Conservation (phyloP, 2,329 filamentous ascomycete species). For the Aureobasidium sp. region DNA sequence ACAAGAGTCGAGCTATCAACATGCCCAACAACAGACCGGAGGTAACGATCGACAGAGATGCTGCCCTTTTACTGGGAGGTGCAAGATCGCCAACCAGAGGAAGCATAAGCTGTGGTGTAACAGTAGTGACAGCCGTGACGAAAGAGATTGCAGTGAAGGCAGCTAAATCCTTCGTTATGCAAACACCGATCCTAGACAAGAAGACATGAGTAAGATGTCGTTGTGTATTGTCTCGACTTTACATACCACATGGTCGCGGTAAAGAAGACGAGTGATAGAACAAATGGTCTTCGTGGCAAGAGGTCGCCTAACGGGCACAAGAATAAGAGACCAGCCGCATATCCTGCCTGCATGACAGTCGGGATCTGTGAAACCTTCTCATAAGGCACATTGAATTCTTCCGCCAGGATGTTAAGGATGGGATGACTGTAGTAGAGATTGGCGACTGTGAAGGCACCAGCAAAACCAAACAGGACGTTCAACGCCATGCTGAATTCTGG, state of each 20-base stretch:
- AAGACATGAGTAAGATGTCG: conserved; percentile 26
- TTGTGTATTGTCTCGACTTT: background rate
- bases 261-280: conserved; percentile 54
- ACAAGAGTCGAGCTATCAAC: conserved; percentile 66
- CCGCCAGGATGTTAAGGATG: conserved; percentile 67
- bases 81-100: conserved; percentile 74
- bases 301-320: conserved; percentile 69
- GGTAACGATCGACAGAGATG: conserved; percentile 65
- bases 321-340: conserved; percentile 65
- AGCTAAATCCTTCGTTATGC: conserved; percentile 57
- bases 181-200: conserved; percentile 58
- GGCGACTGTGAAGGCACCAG: conserved; percentile 62
- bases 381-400: conserved; percentile 63
- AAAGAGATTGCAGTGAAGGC: conserved; percentile 66
- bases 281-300: conserved; percentile 60
- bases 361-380: conserved; percentile 62
- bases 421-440: conserved; percentile 80
- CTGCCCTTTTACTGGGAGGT: conserved; percentile 59
- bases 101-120: conserved; percentile 69
- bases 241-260: conserved; percentile 56
- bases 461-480: conserved; percentile 65
- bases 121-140: conserved; percentile 67
- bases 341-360: conserved; percentile 72
- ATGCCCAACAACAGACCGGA: conserved; percentile 70
- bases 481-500: conserved; percentile 60